Evolutionary conservation across 2,329 filamentous ascomycete genomes (phyloP).

Genomic region (Amauroascus niger): DNA sequence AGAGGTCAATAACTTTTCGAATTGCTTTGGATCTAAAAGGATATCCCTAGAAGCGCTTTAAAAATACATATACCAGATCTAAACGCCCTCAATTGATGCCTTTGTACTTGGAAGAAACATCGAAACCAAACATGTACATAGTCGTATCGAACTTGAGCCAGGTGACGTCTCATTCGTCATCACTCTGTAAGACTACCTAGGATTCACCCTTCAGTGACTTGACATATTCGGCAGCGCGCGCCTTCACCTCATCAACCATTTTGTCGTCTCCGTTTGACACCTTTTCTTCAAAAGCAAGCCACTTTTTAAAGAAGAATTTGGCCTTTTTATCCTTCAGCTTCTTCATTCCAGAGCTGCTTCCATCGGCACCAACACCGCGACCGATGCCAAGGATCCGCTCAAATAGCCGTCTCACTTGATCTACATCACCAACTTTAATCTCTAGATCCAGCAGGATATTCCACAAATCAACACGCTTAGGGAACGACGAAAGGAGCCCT

Average conservation of each 20-base stretch:
- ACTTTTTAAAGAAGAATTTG: slow-evolving; percentile 81
- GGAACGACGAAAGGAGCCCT: slow-evolving; percentile 69
- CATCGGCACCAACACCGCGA: slow-evolving; percentile 33
- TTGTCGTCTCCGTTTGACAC: slow-evolving; percentile 52
- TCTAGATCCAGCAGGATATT: slow-evolving; percentile 85
- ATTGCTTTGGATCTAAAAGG: neutral
- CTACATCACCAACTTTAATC: slow-evolving; percentile 49
- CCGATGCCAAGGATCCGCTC: slow-evolving; percentile 55
- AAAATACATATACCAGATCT: neutral
- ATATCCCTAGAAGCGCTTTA: slow-evolving; percentile 2
- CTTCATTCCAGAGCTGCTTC: slow-evolving; percentile 42
- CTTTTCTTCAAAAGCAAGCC: slow-evolving; percentile 79
- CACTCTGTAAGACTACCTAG: neutral
- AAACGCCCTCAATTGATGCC: neutral
- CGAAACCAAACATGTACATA: neutral
- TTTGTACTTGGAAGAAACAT: neutral
- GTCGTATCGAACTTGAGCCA: neutral
- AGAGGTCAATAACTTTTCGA: slow-evolving; percentile 22
- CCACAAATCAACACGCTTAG: slow-evolving; percentile 87
- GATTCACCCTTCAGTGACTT: slow-evolving; percentile 32
- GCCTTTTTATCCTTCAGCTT: slow-evolving; percentile 72
- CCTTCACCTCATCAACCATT: slow-evolving; percentile 59
- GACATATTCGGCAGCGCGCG: slow-evolving; percentile 61
- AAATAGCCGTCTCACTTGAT: slow-evolving; percentile 66
- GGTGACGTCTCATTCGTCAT: neutral